These are phyloP conservation scores for Striga hermonthica DNA, from an alignment of 305 asterid species.

Conservation along the genomic window DNA sequence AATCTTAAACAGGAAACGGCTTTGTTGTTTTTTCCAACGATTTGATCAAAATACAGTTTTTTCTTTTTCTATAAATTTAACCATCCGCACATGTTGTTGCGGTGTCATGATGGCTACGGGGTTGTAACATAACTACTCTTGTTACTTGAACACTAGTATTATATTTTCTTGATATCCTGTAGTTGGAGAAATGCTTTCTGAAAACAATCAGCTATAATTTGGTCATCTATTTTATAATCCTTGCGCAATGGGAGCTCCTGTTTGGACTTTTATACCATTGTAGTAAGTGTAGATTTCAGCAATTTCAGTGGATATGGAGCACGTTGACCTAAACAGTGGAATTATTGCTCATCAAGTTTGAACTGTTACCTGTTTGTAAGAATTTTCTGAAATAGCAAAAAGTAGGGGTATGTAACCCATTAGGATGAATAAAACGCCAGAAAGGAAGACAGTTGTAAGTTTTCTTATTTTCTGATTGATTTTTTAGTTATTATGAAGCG, in stretches of 20 bases:
- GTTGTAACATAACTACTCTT: slow-evolving; percentile 1
- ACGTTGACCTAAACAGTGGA: not conserved
- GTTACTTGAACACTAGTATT: slow-evolving; percentile 4
- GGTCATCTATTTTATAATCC: not conserved
- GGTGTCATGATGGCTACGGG: slow-evolving; percentile 12
- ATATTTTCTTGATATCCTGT: not conserved
- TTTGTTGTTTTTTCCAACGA: not conserved
- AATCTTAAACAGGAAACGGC: slow-evolving; percentile 1
- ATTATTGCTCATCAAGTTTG: not conserved
- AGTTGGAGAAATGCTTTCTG: not conserved
- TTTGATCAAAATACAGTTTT: slow-evolving; percentile 11
- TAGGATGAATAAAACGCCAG: not conserved
- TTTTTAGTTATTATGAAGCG: slow-evolving; percentile 25
- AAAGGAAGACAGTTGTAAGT: slow-evolving; percentile 17
- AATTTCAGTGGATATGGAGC: not conserved
- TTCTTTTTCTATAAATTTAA: not conserved
- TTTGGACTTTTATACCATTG: not conserved
- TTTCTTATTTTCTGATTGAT: not conserved
- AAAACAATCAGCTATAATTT: not conserved
- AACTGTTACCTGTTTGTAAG: not conserved
- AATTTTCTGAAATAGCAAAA: not conserved
- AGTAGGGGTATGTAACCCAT: not conserved
- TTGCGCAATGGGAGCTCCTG: not conserved
- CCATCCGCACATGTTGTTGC: not conserved
- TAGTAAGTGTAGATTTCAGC: slow-evolving; percentile 2